A percentile compares a stretch with the other conserved stretches of the same genome.
phyloP scores from a whole-genome alignment of 805 yeast species.

The Candida andamanensis region DNA sequence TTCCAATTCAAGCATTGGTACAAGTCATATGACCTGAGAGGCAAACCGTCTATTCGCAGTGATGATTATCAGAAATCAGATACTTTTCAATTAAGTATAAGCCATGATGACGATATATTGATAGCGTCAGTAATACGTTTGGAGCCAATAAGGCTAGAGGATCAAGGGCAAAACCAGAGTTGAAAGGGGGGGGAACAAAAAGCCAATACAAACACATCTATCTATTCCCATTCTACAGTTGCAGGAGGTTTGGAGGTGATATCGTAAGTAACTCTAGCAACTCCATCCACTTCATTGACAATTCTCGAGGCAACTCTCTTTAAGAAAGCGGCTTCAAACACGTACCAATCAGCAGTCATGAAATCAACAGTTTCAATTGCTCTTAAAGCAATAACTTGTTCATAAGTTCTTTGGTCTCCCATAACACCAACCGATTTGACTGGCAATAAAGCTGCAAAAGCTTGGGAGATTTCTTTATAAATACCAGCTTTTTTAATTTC shows the following conservation, averaged over 20 bases:
- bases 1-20: slow-evolving; percentile 62
- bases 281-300: slow-evolving; percentile 98
- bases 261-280: slow-evolving; percentile 97
- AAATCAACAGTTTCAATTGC: slow-evolving; percentile 97
- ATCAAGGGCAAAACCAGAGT: background rate
- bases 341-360: slow-evolving; percentile 99
- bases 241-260: slow-evolving; percentile 99
- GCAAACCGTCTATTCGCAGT: slow-evolving; percentile 41
- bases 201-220: too few species aligned
- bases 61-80: slow-evolving; percentile 33
- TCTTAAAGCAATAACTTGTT: slow-evolving; percentile 97
- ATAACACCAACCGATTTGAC: slow-evolving; percentile 98
- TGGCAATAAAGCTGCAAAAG: slow-evolving; percentile 94
- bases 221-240: slow-evolving; percentile 97
- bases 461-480: slow-evolving; percentile 91
- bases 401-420: slow-evolving; percentile 99
- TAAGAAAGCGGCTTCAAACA: slow-evolving; percentile 86
- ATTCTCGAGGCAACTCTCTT: slow-evolving; percentile 92
- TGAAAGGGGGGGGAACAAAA: background rate
- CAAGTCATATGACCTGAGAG: slow-evolving; percentile 32
- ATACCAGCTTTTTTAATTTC: slow-evolving; percentile 93
- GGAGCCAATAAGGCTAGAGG: too few species aligned
- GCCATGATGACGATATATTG: slow-evolving; percentile 63
- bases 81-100: slow-evolving; percentile 47
- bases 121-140: slow-evolving; percentile 53